phyloP scores from a whole-genome alignment of 768 basidiomycete species.

The Boletus bicolor region DNA sequence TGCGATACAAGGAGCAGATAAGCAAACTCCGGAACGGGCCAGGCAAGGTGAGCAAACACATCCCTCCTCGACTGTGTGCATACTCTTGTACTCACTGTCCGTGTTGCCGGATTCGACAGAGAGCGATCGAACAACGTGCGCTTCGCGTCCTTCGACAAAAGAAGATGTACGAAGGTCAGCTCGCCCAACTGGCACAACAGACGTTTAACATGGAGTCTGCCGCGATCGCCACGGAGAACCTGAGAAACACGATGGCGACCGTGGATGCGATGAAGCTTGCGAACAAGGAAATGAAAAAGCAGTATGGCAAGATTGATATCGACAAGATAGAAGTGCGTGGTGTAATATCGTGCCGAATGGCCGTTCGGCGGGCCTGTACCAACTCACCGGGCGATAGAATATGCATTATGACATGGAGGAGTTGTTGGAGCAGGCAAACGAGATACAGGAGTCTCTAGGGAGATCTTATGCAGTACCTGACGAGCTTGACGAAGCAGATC shows the following conservation, averaged over 20 bases:
- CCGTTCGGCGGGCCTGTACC: background rate
- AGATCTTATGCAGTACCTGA: conserved; percentile 96
- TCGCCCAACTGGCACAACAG: conserved; percentile 89
- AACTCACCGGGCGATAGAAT: conserved; percentile 46
- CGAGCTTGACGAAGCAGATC: conserved; percentile 94
- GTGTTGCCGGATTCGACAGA: conserved; percentile 38
- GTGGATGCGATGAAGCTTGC: conserved; percentile 94
- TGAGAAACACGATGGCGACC: conserved; percentile 98
- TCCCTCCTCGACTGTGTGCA: background rate
- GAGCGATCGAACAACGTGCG: conserved; percentile 92
- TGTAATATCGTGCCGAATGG: background rate
- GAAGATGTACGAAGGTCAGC: conserved; percentile 91
- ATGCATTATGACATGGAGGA: conserved; percentile 99
- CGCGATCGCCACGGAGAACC: conserved; percentile 92
- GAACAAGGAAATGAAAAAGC: conserved; percentile 94
- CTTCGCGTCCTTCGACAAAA: conserved; percentile 92
- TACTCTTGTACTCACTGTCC: background rate
- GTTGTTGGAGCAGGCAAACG: conserved; percentile 92
- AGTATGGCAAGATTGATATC: conserved; percentile 96
- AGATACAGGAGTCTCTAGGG: conserved; percentile 92
- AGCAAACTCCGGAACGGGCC: conserved; percentile 89
- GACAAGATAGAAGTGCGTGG: conserved; percentile 92
- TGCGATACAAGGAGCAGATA: conserved; percentile 94
- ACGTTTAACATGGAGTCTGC: conserved; percentile 99
- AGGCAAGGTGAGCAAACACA: conserved; percentile 73